These are phyloP conservation scores for Candolleomyces eurysporus DNA, from an alignment of 768 basidiomycete genomes.

Conservation along the genomic window DNA sequence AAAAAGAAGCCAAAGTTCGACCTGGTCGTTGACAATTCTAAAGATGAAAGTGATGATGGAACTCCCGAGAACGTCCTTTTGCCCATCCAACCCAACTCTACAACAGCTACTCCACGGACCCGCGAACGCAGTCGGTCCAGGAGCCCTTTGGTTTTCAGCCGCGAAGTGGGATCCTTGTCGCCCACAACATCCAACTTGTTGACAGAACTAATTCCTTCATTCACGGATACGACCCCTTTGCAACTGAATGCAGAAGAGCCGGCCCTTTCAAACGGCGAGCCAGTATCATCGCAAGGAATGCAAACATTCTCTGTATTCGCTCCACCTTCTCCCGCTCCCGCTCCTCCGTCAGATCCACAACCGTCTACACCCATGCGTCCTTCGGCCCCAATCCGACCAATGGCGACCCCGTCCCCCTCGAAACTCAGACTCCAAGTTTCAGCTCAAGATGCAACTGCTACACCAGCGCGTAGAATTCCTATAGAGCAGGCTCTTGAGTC, in stretches of 20 bases:
- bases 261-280: not conserved
- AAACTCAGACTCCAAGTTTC: slow-evolving; percentile 30
- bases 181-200: slow-evolving; percentile 46
- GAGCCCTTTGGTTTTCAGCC: slow-evolving; percentile 19
- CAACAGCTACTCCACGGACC: slow-evolving; percentile 13
- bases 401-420: slow-evolving; percentile 22
- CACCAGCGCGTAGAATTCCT: slow-evolving; percentile 66
- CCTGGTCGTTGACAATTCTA: slow-evolving; percentile 19
- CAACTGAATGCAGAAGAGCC: not conserved
- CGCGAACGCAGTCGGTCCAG: slow-evolving; percentile 20
- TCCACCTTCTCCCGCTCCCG: slow-evolving; percentile 10
- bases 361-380: slow-evolving; percentile 23
- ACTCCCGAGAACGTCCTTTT: slow-evolving; percentile 7
- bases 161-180: slow-evolving; percentile 57
- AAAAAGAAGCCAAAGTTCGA: slow-evolving; percentile 17
- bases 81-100: slow-evolving; percentile 13
- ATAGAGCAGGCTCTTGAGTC: slow-evolving; percentile 49
- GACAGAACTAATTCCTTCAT: slow-evolving; percentile 20
- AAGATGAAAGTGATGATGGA: slow-evolving; percentile 13
- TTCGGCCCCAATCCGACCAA: slow-evolving; percentile 21
- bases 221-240: slow-evolving; percentile 7
- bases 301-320: slow-evolving; percentile 15
- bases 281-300: slow-evolving; percentile 1
- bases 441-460: slow-evolving; percentile 36
- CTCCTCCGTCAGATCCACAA: slow-evolving; percentile 11